Evolutionary conservation across 768 basidiomycete species (phyloP).

Genomic region (Suillus americanus): DNA sequence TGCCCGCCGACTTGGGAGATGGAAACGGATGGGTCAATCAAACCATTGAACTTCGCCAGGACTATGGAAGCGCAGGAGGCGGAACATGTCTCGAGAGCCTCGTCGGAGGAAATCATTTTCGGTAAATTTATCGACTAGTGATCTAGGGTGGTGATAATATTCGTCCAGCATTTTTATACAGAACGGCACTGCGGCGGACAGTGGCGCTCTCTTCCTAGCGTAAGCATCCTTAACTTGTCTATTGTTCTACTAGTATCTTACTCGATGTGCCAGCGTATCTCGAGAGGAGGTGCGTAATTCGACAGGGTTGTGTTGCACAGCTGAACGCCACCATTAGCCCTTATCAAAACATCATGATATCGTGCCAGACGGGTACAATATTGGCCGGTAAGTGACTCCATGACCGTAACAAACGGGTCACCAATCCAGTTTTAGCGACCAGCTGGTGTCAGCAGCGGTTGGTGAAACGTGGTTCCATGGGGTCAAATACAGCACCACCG

Average conservation of each 20-base stretch:
- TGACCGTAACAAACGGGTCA: not conserved
- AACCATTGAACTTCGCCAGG: conserved; percentile 44
- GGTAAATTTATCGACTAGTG: conserved; percentile 23
- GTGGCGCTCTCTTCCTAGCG: conserved; percentile 59
- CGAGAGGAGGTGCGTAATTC: conserved; percentile 39
- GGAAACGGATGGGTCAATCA: conserved; percentile 45
- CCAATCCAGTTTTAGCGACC: conserved; percentile 28
- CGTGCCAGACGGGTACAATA: conserved; percentile 47
- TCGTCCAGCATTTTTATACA: conserved; percentile 53
- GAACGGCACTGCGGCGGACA: conserved; percentile 53
- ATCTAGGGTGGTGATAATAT: not conserved
- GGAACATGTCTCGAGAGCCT: conserved; percentile 50
- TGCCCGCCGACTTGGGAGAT: conserved; percentile 47
- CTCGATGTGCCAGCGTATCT: conserved; percentile 38
- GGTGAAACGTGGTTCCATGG: conserved; percentile 41
- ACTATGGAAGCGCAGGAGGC: conserved; percentile 32
- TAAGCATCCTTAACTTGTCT: conserved; percentile 27
- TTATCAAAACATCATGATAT: conserved; percentile 40
- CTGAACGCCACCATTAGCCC: conserved; percentile 19
- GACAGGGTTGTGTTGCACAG: not conserved
- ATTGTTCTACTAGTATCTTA: not conserved
- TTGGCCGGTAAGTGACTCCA: conserved; percentile 38
- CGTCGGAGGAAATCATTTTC: conserved; percentile 49
- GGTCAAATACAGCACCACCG: conserved; percentile 47
- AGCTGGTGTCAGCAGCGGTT: conserved; percentile 38